Evolutionary conservation across 106 monocot genomes (phyloP).

Genomic region (Dioscorea dumetorum): DNA sequence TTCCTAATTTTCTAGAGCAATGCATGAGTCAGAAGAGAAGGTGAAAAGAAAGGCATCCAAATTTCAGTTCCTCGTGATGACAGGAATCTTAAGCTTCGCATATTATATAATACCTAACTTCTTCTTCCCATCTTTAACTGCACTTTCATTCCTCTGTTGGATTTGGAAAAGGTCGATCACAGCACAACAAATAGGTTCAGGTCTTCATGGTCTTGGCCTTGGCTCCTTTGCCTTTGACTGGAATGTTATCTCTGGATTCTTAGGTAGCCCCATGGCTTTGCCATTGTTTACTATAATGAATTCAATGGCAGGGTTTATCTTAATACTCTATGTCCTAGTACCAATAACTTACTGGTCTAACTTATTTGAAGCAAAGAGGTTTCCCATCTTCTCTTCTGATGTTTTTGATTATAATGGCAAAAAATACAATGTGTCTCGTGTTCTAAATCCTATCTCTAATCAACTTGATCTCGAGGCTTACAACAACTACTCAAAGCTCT

Average conservation of each 20-base stretch:
- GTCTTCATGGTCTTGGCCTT: neutral
- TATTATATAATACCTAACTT: neutral
- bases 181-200: neutral
- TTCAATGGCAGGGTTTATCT: neutral
- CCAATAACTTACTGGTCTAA: neutral
- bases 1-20: neutral
- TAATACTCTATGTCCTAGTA: neutral
- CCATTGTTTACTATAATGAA: neutral
- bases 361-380: neutral
- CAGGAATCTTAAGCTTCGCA: neutral
- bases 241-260: neutral
- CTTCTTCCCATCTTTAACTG: neutral
- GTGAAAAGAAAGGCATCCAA: neutral
- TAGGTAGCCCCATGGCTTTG: neutral
- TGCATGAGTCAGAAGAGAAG: neutral
- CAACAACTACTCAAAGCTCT: neutral
- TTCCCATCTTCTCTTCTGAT: neutral
- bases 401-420: neutral
- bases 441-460: neutral
- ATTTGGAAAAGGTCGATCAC: neutral
- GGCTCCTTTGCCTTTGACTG: neutral
- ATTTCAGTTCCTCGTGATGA: neutral
- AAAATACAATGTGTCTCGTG: neutral
- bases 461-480: neutral
- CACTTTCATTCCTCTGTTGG: neutral